Evolutionary conservation across 331 rosid genomes (phyloP), one percentile per base, ranked within the genome.

Genomic region (Quercus tomentella): DNA sequence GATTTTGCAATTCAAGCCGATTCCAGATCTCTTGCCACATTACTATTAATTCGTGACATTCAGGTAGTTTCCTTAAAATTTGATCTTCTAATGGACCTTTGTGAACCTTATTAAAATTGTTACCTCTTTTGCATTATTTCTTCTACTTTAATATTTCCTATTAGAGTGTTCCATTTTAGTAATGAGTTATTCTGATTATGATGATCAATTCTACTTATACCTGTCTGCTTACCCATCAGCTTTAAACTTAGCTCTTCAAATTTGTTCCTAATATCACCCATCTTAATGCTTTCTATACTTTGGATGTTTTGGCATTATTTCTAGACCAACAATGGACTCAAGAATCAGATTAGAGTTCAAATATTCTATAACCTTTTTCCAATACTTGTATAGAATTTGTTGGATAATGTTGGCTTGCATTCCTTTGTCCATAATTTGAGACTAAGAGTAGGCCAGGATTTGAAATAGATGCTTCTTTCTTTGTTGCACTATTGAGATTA

Each of bases 1-100:
- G 98, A 93, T 82, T 93, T 97, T 57, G 98, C 97, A 63, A 92
- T 92, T 83, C 98, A 93, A 85, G 98, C 97, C 65, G 98, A 93
- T 87, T 93, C 97, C 73, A 90, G 92, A 92, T 93, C 98, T 82
- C 94, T 93, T 77, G 98, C 97, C 85, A 93, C 98, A 1, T 79
- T 93, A 80, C 88, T 93, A 77, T 84, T 93, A 80, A 93, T 92
- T 86, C 97, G 96, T 43, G 98, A 93, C 81, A 93, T 92, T 82
- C 97, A 93, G 89, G 98, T 93, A 80, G 82, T 82, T 79, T 56
- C 37, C 58, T 70, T 61, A 68, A 26, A 11, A 72, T 81, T 56
- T 79, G 66, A 67, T 72, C 56, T 83, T 57, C 20, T 25, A 45
- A 33, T 70, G 45, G 70, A 33, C 56, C 74, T 30, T 26, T 52